A percentile compares a stretch with the other conserved stretches of the same genome.
These are phyloP conservation scores for Malassezia pachydermatis DNA, from an alignment of 1,284 basidiomycete species.

Conservation along the genomic window DNA sequence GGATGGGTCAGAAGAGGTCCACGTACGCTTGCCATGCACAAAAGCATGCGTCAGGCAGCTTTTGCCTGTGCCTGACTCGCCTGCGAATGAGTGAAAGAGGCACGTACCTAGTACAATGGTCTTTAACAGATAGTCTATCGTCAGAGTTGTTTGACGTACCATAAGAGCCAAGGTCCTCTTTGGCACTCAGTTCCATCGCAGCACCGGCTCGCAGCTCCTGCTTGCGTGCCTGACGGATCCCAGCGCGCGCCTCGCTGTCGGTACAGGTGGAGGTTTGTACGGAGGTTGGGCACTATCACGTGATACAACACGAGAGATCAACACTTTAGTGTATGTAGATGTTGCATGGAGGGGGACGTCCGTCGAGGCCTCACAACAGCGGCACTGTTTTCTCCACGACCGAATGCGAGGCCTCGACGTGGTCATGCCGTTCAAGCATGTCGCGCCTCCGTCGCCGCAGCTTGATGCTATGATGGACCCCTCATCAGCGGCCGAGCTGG, in stretches of 20 bases:
- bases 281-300: too few species aligned
- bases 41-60: conserved; percentile 91
- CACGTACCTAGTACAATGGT: conserved; percentile 92
- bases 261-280: too few species aligned
- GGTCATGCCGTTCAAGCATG: conserved; percentile 1
- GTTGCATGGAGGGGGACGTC: not conserved
- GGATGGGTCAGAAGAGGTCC: conserved; percentile 7
- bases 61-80: conserved; percentile 92
- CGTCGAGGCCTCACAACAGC: not conserved
- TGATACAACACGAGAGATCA: conserved; percentile 10
- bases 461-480: conserved; percentile 12
- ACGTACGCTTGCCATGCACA: conserved; percentile 81
- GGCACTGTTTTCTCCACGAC: not conserved
- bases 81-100: too few species aligned
- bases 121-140: conserved; percentile 80
- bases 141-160: not conserved
- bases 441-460: conserved; percentile 17
- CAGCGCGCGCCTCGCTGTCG: not conserved
- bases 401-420: not conserved
- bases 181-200: too few species aligned
- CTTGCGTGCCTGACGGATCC: not conserved
- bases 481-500: too few species aligned
- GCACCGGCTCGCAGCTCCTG: not conserved
- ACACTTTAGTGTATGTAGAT: conserved; percentile 12
- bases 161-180: not conserved